Base-by-base conservation (phyloP, 495 filamentous ascomycete genomes). In the Talaromyces trachyspermus region DNA sequence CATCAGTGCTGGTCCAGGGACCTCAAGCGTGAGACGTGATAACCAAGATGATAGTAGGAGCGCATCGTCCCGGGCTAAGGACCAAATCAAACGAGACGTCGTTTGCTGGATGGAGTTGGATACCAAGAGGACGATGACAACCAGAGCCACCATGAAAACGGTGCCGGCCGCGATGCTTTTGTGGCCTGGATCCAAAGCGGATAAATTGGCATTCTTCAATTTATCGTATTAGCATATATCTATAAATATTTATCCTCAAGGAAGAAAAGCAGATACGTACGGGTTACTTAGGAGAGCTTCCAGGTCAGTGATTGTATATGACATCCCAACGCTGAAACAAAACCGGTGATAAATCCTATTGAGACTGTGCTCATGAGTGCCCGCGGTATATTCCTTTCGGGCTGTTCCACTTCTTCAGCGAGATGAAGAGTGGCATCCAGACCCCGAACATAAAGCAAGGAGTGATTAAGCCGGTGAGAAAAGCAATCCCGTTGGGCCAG, bases 61-160 rank as follows among this genome's bases (percentile, higher is more conserved):
- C n/a, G 55, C 64, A 19, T 63, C 50, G 49, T 71, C 68, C 38
- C 66, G 56, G 11, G 64, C 69, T 27, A 73, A 70, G 10, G 63
- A 60, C 69, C 69, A 73, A 3, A 62, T 68, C 20, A 73, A 56
- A 17, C 68, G 62, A 1, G 68, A 71, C 11, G 64, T 56, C 2
- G 63, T 66, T 12, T 69, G 65, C 23, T 63, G 59, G n/a, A 62
- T 59, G 17, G 60, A 60, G 40, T 64, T 62, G 2, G 61, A 51
- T 19, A 63, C 59, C 7, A 65, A 49, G 44, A 60, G 59, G 39
- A 53, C 55, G n/a, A 64, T 43, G 43, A 48, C 35, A 12, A 64
- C 49, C 10, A 68, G 46, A 11, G 57, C 46, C 2, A 52, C 52
- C 43, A 62, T 57, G 47, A 64, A 62, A 23, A 58, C 48, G 11